phyloP scores from a whole-genome alignment of 495 filamentous ascomycete genomes.

The Xylona heveae region DNA sequence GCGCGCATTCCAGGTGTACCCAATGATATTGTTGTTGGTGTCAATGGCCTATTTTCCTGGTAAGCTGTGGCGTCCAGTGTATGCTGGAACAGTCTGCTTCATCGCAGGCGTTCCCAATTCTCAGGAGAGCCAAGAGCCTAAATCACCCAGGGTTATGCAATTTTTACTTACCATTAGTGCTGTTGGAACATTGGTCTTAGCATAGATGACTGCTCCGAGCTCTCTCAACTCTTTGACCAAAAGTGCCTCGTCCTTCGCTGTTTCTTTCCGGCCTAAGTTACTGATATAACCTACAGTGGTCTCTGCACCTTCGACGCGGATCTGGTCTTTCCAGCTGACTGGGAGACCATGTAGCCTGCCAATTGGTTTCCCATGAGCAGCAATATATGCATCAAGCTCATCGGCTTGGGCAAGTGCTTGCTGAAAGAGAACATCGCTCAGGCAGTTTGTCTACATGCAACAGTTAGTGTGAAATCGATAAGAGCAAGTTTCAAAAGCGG shows the following conservation, averaged over 20 bases:
- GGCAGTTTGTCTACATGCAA: conserved; percentile 14
- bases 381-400: conserved; percentile 10
- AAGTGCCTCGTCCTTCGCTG: neutral
- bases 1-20: neutral
- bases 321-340: conserved; percentile 6
- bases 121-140: too few relatives aligned
- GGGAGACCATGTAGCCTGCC: conserved; percentile 8
- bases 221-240: neutral
- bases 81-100: too few relatives aligned
- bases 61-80: too few relatives aligned
- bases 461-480: too few relatives aligned
- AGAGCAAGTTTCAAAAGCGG: too few relatives aligned
- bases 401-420: conserved; percentile 14
- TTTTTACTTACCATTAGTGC: neutral
- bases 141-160: too few relatives aligned
- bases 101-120: too few relatives aligned
- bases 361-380: neutral
- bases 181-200: neutral
- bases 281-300: neutral
- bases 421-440: conserved; percentile 19
- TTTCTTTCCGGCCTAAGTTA: neutral
- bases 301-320: neutral
- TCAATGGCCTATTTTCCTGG: neutral
- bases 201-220: neutral
- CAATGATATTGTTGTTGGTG: neutral